Evolutionary conservation across 306 rosid species (phyloP).

Genomic region (Nissolia schottii): DNA sequence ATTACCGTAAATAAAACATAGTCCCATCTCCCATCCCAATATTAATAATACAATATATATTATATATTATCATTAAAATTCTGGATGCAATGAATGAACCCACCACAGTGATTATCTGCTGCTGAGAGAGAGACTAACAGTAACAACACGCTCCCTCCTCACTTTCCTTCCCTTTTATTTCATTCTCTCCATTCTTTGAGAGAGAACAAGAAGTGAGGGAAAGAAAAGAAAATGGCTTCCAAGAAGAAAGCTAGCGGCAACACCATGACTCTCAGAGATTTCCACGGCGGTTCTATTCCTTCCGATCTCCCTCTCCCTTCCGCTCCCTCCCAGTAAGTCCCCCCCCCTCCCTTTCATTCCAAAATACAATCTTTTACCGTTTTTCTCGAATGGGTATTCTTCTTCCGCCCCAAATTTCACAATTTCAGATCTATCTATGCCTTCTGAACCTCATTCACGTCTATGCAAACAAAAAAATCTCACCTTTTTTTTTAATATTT

Average conservation of each 20-base stretch:
- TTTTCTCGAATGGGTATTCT: not conserved
- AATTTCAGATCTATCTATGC: not conserved
- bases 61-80: too few species aligned
- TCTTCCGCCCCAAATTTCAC: not conserved
- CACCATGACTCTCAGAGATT: constrained; percentile 97
- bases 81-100: too few species aligned
- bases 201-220: too few species aligned
- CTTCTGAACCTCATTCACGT: too few species aligned
- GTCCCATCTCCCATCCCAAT: not conserved
- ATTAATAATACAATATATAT: not conserved
- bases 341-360: not conserved
- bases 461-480: too few species aligned
- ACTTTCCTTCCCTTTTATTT: not conserved
- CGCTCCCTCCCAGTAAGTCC: constrained; percentile 89
- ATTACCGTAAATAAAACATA: not conserved
- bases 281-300: constrained; percentile 97
- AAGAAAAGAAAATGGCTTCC: constrained; percentile 63
- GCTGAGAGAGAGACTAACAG: not conserved
- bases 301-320: constrained; percentile 97
- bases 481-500: too few species aligned
- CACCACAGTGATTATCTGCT: not conserved
- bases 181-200: not conserved
- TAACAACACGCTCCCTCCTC: too few species aligned
- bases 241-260: constrained; percentile 90
- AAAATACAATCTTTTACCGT: not conserved